Evolutionary conservation across 2,329 filamentous ascomycete genomes (phyloP), one percentile per base, ranked within the genome.

Genomic region (Penicillium sp.): DNA sequence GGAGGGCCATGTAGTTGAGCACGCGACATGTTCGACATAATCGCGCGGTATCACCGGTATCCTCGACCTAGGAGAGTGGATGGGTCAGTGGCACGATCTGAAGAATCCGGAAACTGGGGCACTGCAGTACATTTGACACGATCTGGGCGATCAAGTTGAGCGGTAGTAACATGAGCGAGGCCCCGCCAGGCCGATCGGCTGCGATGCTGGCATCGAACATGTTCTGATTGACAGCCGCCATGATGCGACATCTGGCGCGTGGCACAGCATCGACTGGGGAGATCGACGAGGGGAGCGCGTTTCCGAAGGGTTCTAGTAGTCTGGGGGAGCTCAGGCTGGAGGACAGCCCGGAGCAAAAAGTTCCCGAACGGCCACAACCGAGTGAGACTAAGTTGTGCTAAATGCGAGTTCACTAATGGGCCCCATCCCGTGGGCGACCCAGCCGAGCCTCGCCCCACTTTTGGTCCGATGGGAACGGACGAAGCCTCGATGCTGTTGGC

Each of bases 1-100:
- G 86, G 2, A 88, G 76, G 37, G 83, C 79, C 84, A 88, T 87
- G 75, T 88, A 88, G 65, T 87, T 85, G 66, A 88, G 80, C 42
- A 88, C 79, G 14, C 84, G 81, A 62, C 83, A 87, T 54, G 85
- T 86, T 58, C 84, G 80, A 63, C 84, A 86, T 55, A 87, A 72
- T 60, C 84, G 80, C 35, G 85, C 84, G 28, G 88, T 80, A 68
- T 88, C 86, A 60, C 74, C 82, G 45, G 80, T 77, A 75, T 87
- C 78, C 62, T 87, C 83, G 50, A 88, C 75, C 84, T 86, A 67
- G 15, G n/a, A 68, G 51, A 63, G 63, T 54, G 41, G 20, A 17
- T 41, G 50, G 56, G 38, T 59, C 55, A 63, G 56, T 60, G 38
- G 45, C 41, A 17, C 47, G 22, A 55, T 42, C 37, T 53, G 11